A percentile compares a stretch with the other conserved stretches of the same genome.
Conservation (phyloP, 305 asterid genomes). For the Vinca major region DNA sequence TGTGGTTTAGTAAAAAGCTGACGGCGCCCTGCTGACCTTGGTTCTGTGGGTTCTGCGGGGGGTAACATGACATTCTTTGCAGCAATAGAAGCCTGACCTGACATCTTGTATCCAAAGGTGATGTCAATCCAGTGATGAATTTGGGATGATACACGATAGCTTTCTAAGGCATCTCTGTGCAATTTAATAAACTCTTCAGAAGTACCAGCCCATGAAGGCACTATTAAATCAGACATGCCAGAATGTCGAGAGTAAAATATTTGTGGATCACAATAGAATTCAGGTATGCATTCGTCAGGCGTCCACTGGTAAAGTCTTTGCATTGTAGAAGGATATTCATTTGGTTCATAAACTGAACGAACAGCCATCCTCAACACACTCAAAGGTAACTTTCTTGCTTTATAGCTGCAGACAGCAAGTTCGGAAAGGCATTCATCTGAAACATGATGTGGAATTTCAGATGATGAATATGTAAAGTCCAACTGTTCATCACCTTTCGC, state of each 20-base stretch:
- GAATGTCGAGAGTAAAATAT: conserved; percentile 70
- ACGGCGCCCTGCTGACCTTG: conserved; percentile 75
- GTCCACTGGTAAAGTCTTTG: conserved; percentile 97
- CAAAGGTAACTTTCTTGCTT: conserved; percentile 93
- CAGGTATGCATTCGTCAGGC: conserved; percentile 98
- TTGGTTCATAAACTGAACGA: conserved; percentile 98
- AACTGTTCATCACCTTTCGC: conserved; percentile 98
- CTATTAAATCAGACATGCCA: conserved; percentile 93
- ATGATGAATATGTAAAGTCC: conserved; percentile 95
- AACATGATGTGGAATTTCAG: conserved; percentile 93
- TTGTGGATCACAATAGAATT: conserved; percentile 80
- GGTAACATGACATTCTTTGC: conserved; percentile 95
- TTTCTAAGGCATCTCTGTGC: conserved; percentile 82
- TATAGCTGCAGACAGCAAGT: conserved; percentile 98
- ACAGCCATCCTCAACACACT: conserved; percentile 74
- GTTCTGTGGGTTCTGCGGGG: conserved; percentile 43
- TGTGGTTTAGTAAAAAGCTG: conserved; percentile 88
- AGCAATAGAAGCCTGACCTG: conserved; percentile 79
- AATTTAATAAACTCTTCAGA: conserved; percentile 80
- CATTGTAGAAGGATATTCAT: conserved; percentile 95
- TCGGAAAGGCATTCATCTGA: conserved; percentile 99
- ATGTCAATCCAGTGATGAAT: conserved; percentile 95
- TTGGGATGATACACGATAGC: conserved; percentile 55
- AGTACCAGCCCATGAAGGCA: conserved; percentile 87
- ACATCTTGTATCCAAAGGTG: conserved; percentile 92